Evolutionary conservation across 768 basidiomycete genomes (phyloP).

Genomic region (Rhizopogon vinicolor): DNA sequence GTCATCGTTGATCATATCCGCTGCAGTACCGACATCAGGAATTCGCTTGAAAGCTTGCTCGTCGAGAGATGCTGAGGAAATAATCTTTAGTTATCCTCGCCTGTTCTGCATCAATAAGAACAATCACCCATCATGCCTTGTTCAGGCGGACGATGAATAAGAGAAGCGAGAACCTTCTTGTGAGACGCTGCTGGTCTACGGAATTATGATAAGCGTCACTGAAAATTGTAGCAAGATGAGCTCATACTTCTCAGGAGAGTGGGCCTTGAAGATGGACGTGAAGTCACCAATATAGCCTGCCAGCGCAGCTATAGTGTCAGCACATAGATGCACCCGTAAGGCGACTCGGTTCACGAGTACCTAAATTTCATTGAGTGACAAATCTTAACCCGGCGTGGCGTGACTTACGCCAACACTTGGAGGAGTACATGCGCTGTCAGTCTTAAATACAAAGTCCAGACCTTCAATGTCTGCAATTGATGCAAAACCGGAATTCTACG

Average conservation of each 20-base stretch:
- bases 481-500: slow-evolving; percentile 63
- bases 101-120: neutral
- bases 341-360: slow-evolving; percentile 48
- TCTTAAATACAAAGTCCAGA: slow-evolving; percentile 39
- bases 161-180: neutral
- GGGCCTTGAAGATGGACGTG: slow-evolving; percentile 35
- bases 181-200: slow-evolving; percentile 2
- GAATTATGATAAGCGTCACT: neutral
- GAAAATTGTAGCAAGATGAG: neutral
- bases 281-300: slow-evolving; percentile 52
- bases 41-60: slow-evolving; percentile 72
- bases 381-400: neutral
- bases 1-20: slow-evolving; percentile 91
- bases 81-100: slow-evolving; percentile 2
- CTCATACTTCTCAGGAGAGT: slow-evolving; percentile 21
- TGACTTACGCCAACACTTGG: slow-evolving; percentile 36
- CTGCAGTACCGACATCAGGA: slow-evolving; percentile 73
- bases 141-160: neutral
- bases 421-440: slow-evolving; percentile 20
- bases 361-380: slow-evolving; percentile 29
- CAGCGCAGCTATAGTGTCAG: slow-evolving; percentile 66
- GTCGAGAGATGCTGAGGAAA: slow-evolving; percentile 62
- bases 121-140: slow-evolving; percentile 24
- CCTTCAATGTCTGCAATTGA: slow-evolving; percentile 55
- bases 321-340: slow-evolving; percentile 66